Base-by-base conservation (phyloP, 768 basidiomycete genomes). In the Leccinum ochraceum region DNA sequence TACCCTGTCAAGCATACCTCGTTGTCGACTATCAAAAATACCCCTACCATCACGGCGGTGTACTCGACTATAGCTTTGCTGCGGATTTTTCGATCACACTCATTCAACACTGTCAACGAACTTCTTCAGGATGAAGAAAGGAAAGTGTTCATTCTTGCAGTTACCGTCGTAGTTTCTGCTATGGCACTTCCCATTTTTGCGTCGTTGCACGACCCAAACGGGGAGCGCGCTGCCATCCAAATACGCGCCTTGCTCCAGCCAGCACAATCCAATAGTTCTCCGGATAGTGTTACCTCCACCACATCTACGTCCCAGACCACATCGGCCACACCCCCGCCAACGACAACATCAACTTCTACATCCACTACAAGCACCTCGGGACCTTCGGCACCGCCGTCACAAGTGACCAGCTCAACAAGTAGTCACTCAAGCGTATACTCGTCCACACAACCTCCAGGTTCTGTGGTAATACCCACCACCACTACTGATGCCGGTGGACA, bases 401-500 rank as follows among this genome's bases (percentile, higher is more conserved):
- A 65, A 36, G 37, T 57, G 5, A 30, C 56, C 7, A 56, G 54
- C 17, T 30, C 55, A 36, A 34, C 55, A 26, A n/a, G 36, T 2
- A 52, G 55, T 22, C 66, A 60, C 10, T 49, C 30, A 49, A 49
- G 56, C 11, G 59, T 54, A 5, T 1, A 64, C 39, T 3, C 65
- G 20, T 56, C 57, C 32, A 20, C 59, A 30, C 53, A 28, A 11
- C 16, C 44, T 7, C 42, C 52, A 34, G 22, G 26, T 6, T 50
- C 53, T 32, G 42, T 32, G 30, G 56, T 65, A 20, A 39, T 46
- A 6, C 54, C 58, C 26, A 67, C 73, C 20, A 62, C 65, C 34
- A 60, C 71, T 8, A 80, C 77, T 1, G 52, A 76, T 42, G 8
- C 74, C 0, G 58, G 56, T 7, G 80, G 80, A 34, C 54, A 71